Evolutionary conservation across 208 protist genomes (phyloP).

Genomic region (Leishmania arabica): DNA sequence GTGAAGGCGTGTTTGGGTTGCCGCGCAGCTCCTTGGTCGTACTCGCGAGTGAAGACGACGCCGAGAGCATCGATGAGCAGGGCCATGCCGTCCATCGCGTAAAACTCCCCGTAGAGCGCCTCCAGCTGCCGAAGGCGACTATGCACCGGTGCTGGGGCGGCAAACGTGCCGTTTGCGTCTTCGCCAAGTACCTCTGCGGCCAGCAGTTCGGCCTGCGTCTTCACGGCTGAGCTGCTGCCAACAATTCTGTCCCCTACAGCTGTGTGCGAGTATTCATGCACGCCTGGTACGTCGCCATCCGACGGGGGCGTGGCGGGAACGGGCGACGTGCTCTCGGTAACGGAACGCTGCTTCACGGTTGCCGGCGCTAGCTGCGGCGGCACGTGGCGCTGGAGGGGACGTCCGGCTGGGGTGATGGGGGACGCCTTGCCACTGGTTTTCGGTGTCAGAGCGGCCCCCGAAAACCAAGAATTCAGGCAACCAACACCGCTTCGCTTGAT

Average conservation of each 20-base stretch:
- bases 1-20: conserved; percentile 30
- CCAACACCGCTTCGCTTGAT: not conserved
- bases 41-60: conserved; percentile 66
- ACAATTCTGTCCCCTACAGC: not conserved
- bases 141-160: not conserved
- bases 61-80: conserved; percentile 51
- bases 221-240: not conserved
- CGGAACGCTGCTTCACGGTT: not conserved
- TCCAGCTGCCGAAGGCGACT: conserved; percentile 34
- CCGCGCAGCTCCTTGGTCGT: conserved; percentile 28
- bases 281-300: not conserved
- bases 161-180: not conserved
- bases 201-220: not conserved
- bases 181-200: not conserved
- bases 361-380: not conserved
- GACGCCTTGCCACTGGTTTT: not conserved
- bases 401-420: not conserved
- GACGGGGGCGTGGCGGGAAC: conserved; percentile 2
- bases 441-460: not conserved
- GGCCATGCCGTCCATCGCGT: conserved; percentile 49
- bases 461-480: not conserved
- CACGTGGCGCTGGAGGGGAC: not conserved
- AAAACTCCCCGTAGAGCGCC: conserved; percentile 49
- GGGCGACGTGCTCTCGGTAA: conserved; percentile 1
- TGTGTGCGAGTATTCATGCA: not conserved